Evolutionary conservation across 805 yeast species (phyloP).

Genomic region (Isabelozyma gotoi): DNA sequence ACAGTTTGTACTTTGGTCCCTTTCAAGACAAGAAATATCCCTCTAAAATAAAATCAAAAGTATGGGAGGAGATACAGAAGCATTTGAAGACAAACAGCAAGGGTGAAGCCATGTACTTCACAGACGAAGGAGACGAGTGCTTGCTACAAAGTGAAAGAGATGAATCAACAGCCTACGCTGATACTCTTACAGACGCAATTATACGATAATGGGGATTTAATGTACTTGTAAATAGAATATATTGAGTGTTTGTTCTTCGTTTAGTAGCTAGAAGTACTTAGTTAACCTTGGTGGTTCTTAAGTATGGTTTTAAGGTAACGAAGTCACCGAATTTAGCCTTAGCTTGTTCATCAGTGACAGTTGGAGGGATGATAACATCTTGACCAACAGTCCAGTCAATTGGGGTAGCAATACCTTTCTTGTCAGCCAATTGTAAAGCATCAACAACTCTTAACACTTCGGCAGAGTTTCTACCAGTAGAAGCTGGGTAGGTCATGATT

Average conservation of each 20-base stretch:
- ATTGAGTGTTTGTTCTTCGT: neutral
- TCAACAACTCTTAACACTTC: slow-evolving; percentile 71
- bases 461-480: slow-evolving; percentile 75
- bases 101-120: slow-evolving; percentile 27
- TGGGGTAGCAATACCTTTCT: slow-evolving; percentile 64
- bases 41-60: slow-evolving; percentile 29
- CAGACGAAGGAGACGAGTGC: slow-evolving; percentile 17
- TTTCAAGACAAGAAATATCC: slow-evolving; percentile 11
- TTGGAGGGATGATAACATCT: slow-evolving; percentile 72
- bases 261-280: neutral
- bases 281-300: slow-evolving; percentile 50
- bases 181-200: slow-evolving; percentile 4
- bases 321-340: slow-evolving; percentile 60
- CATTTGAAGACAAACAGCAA: slow-evolving; percentile 25
- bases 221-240: neutral
- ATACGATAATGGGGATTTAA: slow-evolving; percentile 8
- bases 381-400: slow-evolving; percentile 73
- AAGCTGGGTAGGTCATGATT: slow-evolving; percentile 67
- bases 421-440: slow-evolving; percentile 65
- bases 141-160: slow-evolving; percentile 7
- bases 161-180: slow-evolving; percentile 4
- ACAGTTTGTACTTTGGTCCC: slow-evolving; percentile 35
- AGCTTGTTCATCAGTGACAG: slow-evolving; percentile 60
- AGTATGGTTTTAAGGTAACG: slow-evolving; percentile 60
- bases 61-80: slow-evolving; percentile 32